phyloP scores from a whole-genome alignment of 768 basidiomycete species.

The Thelephora aurantiotincta region DNA sequence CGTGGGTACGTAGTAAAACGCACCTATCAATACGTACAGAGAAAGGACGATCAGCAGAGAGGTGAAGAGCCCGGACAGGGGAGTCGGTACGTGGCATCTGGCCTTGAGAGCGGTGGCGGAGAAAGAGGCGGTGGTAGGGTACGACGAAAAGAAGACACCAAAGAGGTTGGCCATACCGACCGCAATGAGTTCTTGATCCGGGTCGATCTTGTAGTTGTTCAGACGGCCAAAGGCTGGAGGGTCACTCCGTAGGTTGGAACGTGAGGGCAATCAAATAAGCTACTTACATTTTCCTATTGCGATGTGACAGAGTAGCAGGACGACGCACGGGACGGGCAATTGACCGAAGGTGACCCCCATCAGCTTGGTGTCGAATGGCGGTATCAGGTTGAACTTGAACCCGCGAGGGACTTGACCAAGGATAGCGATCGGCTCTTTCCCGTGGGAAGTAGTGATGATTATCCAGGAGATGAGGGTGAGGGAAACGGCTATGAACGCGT shows the following conservation, averaged over 20 bases:
- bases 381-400: constrained; percentile 40
- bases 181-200: constrained; percentile 89
- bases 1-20: constrained; percentile 82
- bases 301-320: constrained; percentile 87
- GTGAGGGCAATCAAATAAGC: not conserved
- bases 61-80: constrained; percentile 71
- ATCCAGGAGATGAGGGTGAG: constrained; percentile 81
- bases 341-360: constrained; percentile 54
- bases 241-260: not conserved
- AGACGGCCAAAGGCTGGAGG: constrained; percentile 79
- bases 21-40: constrained; percentile 82
- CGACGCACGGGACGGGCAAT: constrained; percentile 72
- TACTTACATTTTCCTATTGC: constrained; percentile 77
- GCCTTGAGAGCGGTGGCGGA: constrained; percentile 90
- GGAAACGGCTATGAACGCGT: constrained; percentile 77
- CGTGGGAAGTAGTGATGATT: constrained; percentile 40
- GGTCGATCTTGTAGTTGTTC: constrained; percentile 86
- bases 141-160: constrained; percentile 79
- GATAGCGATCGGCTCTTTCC: constrained; percentile 72
- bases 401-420: constrained; percentile 75
- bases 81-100: constrained; percentile 91
- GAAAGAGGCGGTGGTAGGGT: constrained; percentile 95
- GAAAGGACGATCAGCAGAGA: constrained; percentile 84
- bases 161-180: constrained; percentile 93
- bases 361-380: constrained; percentile 32